Percentiles rank a stretch among this genome's conserved stretches.
Conservation (phyloP, 2,329 filamentous ascomycete genomes). For the Fusarium buharicum region DNA sequence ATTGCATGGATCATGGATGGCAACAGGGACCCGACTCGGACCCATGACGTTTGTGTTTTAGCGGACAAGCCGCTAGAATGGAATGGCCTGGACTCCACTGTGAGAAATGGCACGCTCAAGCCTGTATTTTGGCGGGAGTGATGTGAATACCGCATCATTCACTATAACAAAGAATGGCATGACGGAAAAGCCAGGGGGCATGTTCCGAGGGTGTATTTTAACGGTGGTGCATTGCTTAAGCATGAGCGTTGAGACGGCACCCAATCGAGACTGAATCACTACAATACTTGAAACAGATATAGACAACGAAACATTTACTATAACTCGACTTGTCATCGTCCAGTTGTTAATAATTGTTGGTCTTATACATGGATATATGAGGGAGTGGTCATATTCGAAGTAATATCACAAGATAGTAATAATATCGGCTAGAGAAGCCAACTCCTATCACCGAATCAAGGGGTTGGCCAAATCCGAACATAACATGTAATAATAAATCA, state of each 20-base stretch:
- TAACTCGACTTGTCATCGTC: too few species aligned
- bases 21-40: constrained; percentile 10
- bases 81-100: constrained; percentile 13
- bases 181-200: constrained; percentile 1
- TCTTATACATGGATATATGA: too few species aligned
- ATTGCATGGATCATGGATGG: constrained; percentile 10
- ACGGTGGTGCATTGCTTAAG: neutral
- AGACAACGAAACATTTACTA: neutral
- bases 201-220: neutral
- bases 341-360: too few species aligned
- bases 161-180: constrained; percentile 40
- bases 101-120: constrained; percentile 34
- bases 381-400: too few species aligned
- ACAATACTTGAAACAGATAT: constrained; percentile 6
- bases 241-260: neutral
- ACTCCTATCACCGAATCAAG: neutral
- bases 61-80: constrained; percentile 27
- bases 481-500: constrained; percentile 8
- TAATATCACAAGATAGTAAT: too few species aligned
- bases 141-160: constrained; percentile 42
- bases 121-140: constrained; percentile 8
- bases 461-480: neutral
- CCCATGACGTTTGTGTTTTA: constrained; percentile 12
- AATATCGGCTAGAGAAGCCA: too few species aligned
- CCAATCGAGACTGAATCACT: constrained; percentile 8